Evolutionary conservation across 2,329 filamentous ascomycete genomes (phyloP), one percentile per base, ranked within the genome.

Genomic region (Cladophialophora chaetospira): DNA sequence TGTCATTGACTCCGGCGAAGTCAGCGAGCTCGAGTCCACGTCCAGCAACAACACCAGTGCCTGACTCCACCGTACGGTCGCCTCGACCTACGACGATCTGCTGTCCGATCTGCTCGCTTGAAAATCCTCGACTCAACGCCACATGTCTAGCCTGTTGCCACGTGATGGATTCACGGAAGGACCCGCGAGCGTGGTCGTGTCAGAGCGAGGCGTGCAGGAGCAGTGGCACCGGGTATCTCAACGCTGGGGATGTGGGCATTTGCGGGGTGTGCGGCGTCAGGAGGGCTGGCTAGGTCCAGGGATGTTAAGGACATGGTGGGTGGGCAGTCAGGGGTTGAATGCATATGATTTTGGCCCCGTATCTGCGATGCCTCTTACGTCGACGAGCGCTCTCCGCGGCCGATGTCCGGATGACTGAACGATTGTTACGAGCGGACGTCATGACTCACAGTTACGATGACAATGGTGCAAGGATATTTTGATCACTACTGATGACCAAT

Each of bases 111-210:
- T 95, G 90, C 71, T 91, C 88, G 0, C 82, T 88, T 48, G 73
- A 75, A 48, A 92, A 91, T 67, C 73, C 79, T 4, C 45, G 67
- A 0, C 66, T 68, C 6, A 75, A 82, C 5, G 71, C 84, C 2
- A 88, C 82, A 3, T 94, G 90, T 69, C 72, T 72, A 5, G 79
- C 86, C 51, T 94, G 90, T 70, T 81, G 85, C 21, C 84, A 93
- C 62, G 88, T 92, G 1, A 73, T 93, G 2, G 77, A 82, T 42
- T 72, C 77, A 0, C 67, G 72, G 0, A 78, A 79, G 47, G 77
- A 86, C 42, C 73, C 79, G 0, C 72, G 76, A 15, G 73, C 81
- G n/a, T 93, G 89, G 89, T 73, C 72, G 45, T 93, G 89, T 68
- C 70, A 68, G 40, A 82, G 79, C 62, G 67, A 70, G 3, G 63